These are phyloP conservation scores for Leishmania braziliensis DNA, from an alignment of 208 protist genomes.

Conservation along the genomic window DNA sequence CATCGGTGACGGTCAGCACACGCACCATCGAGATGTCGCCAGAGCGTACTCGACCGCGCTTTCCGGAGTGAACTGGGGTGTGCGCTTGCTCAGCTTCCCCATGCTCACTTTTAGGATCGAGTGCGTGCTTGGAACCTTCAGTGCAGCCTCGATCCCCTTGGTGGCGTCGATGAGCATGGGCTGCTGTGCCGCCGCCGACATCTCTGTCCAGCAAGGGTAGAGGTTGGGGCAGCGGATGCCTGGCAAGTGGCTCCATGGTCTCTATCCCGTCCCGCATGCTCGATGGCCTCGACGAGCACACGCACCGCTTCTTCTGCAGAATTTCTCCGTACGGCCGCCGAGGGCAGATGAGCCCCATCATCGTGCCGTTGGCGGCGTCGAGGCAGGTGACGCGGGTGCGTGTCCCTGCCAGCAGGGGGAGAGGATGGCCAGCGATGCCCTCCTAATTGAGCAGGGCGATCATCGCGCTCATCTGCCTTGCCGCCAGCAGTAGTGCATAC, in stretches of 20 bases:
- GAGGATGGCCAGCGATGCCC: conserved; percentile 22
- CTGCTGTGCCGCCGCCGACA: conserved; percentile 27
- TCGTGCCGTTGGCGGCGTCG: conserved; percentile 18
- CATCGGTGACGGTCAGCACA: conserved; percentile 40
- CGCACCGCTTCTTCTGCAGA: conserved; percentile 10
- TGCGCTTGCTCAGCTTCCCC: conserved; percentile 33
- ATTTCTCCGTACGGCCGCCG: conserved; percentile 25
- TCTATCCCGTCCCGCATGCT: too few species aligned
- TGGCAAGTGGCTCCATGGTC: neutral
- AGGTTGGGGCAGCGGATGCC: conserved; percentile 8
- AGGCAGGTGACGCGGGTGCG: conserved; percentile 46
- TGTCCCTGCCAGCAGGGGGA: conserved; percentile 30
- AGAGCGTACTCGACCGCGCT: conserved; percentile 36
- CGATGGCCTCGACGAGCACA: too few species aligned
- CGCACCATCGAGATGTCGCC: conserved; percentile 27
- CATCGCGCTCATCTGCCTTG: conserved; percentile 25
- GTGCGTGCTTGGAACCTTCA: conserved; percentile 25
- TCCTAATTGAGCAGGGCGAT: conserved; percentile 21
- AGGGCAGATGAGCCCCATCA: conserved; percentile 52
- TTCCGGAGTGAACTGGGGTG: conserved; percentile 17
- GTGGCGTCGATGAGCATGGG: conserved; percentile 43
- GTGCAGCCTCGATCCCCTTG: conserved; percentile 35
- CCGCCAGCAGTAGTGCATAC: conserved; percentile 40
- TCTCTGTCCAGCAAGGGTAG: conserved; percentile 37
- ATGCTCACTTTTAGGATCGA: conserved; percentile 45